Conservation (phyloP, 1,284 basidiomycete genomes). For the Heterobasidion annosum region DNA sequence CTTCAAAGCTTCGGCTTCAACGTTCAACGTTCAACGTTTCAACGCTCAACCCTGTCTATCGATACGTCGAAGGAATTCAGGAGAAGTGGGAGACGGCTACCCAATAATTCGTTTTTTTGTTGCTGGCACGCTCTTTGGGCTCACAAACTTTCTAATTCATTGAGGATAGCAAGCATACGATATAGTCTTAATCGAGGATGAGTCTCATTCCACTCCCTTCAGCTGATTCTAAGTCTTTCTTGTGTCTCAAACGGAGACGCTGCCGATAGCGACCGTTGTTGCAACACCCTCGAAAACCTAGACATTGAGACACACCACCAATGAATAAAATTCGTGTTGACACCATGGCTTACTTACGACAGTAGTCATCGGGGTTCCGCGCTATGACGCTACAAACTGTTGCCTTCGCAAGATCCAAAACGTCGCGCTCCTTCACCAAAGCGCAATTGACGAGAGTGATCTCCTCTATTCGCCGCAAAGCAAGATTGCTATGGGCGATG, state of each 20-base stretch:
- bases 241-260: conserved; percentile 28
- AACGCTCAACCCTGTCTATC: no score
- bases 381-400: conserved; percentile 43
- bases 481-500: background rate
- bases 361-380: conserved; percentile 37
- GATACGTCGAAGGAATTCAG: no score
- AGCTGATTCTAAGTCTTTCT: conserved; percentile 5
- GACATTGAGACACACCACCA: conserved; percentile 4
- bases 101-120: no score
- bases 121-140: no score
- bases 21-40: no score
- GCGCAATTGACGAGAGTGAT: conserved; percentile 53
- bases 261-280: conserved; percentile 44
- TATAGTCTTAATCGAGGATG: conserved; percentile 4
- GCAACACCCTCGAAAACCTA: conserved; percentile 42
- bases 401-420: conserved; percentile 38
- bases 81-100: no score
- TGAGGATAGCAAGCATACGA: no score
- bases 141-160: no score
- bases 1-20: no score
- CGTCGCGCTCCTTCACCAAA: conserved; percentile 45
- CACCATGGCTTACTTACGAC: conserved; percentile 32
- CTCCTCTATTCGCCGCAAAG: conserved; percentile 25
- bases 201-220: conserved; percentile 3
- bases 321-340: background rate